Evolutionary conservation across 2,329 filamentous ascomycete genomes (phyloP).

Genomic region (Diaporthe citri): DNA sequence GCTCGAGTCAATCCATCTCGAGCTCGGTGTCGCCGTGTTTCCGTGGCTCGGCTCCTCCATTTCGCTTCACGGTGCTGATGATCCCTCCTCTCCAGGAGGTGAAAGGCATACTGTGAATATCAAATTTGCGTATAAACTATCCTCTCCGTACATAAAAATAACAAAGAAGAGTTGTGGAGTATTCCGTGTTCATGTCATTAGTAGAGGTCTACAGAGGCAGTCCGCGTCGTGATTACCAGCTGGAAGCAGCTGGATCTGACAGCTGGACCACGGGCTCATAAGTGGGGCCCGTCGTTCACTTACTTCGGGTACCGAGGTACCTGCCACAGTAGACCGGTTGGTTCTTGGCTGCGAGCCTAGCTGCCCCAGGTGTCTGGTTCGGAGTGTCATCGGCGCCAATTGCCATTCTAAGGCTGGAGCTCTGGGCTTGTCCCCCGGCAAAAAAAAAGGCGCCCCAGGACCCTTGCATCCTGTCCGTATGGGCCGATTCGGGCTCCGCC

Average conservation of each 20-base stretch:
- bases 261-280: background rate
- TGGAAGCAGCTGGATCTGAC: background rate
- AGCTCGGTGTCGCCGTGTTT: background rate
- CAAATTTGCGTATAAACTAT: too few species aligned
- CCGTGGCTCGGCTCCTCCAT: background rate
- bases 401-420: conserved; percentile 12
- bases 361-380: background rate
- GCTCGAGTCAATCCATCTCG: background rate
- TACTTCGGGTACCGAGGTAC: background rate
- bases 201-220: background rate
- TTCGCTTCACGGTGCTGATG: background rate
- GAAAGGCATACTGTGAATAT: background rate
- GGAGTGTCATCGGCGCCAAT: conserved; percentile 20
- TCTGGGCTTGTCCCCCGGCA: background rate
- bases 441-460: conserved; percentile 24
- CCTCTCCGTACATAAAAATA: too few species aligned
- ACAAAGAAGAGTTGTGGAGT: too few species aligned
- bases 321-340: background rate
- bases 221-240: background rate
- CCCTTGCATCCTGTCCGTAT: conserved; percentile 9
- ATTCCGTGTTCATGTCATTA: background rate
- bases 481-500: conserved; percentile 29
- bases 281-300: background rate
- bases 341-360: background rate
- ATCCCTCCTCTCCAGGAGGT: background rate